Evolutionary conservation across 768 basidiomycete genomes (phyloP).

Genomic region (Tricholomella constricta): DNA sequence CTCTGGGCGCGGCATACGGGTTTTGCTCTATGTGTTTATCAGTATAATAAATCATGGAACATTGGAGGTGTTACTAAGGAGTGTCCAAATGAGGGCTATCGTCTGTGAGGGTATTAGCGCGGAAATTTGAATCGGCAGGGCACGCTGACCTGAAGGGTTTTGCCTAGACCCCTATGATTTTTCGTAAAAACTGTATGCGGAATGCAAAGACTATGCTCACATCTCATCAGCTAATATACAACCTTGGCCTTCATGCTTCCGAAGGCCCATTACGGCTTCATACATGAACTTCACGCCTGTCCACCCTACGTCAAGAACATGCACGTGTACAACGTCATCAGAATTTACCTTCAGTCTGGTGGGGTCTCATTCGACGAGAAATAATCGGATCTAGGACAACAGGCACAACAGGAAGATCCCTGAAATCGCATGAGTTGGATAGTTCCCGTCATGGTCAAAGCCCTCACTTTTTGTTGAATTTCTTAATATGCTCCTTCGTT

Average conservation of each 20-base stretch:
- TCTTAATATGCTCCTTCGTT: conserved; percentile 61
- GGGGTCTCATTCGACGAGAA: conserved; percentile 72
- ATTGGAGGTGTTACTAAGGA: conserved; percentile 65
- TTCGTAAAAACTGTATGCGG: conserved; percentile 7
- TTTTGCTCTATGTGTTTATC: conserved; percentile 67
- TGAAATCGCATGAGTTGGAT: conserved; percentile 27
- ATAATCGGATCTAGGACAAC: conserved; percentile 94
- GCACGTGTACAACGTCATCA: neutral
- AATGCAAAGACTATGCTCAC: conserved; percentile 37
- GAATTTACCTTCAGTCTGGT: conserved; percentile 80
- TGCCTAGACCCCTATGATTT: conserved; percentile 83
- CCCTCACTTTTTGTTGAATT: conserved; percentile 69
- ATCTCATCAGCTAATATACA: conserved; percentile 98
- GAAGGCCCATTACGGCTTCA: conserved; percentile 92
- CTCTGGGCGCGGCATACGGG: conserved; percentile 60
- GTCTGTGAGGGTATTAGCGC: conserved; percentile 52
- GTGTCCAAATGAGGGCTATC: conserved; percentile 89
- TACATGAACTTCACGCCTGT: conserved; percentile 88
- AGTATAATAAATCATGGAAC: neutral
- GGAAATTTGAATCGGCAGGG: neutral
- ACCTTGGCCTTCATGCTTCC: conserved; percentile 88
- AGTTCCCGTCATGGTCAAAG: neutral
- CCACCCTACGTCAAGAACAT: neutral
- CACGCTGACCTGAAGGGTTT: conserved; percentile 72
- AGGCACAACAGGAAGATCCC: conserved; percentile 64